Base-by-base conservation (phyloP, 495 filamentous ascomycete species). In the Echria macrotheca region DNA sequence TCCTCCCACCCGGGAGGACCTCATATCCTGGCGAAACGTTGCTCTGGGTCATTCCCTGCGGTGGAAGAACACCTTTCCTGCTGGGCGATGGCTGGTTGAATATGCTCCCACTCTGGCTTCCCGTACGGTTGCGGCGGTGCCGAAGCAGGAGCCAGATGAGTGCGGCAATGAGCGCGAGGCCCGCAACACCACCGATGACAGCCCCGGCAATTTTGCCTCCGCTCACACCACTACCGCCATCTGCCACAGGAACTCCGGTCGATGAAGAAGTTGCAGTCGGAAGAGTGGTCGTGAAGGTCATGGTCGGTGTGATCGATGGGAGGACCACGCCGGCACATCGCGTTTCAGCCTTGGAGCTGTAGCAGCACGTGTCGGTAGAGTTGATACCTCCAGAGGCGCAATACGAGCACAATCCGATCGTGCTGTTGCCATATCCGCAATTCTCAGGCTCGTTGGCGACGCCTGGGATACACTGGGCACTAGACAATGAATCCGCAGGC, bases 361-460 rank as follows among this genome's bases (percentile, higher is more conserved):
- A 80, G 60, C 94, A 99, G 71, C 94, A 99, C 0, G 91, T 93
- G 66, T 99, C 94, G 42, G 89, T 97, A 12, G 88, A 82, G 67
- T 95, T 96, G 31, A 84, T 78, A 22, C 90, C 89, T 57, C 85
- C 90, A 10, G 80, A 71, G 22, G 76, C 76, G 65, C 94, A 99
- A 58, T 90, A 95, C 12, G 81, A 76, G 69, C 94, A 99, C 33
- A 99, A 74, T 2, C 91, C 90, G 52, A 85, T 69, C 1, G 88
- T 78, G 65, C 94, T 97, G 14, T 78, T 69, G 24, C 78, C 78
- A 64, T 82, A 99, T 35, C 94, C 94, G 68, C 94, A 99, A 57
- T 97, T 84, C 26, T 84, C 67, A 0, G 83, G 82, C 69, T 99
- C 90, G 61, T 97, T 99, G 23, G 72, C 62, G 24, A 78, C 75